Percentiles rank a stretch among this genome's conserved stretches.
phyloP scores from a whole-genome alignment of 805 yeast genomes.

The Peterozyma toletana region DNA sequence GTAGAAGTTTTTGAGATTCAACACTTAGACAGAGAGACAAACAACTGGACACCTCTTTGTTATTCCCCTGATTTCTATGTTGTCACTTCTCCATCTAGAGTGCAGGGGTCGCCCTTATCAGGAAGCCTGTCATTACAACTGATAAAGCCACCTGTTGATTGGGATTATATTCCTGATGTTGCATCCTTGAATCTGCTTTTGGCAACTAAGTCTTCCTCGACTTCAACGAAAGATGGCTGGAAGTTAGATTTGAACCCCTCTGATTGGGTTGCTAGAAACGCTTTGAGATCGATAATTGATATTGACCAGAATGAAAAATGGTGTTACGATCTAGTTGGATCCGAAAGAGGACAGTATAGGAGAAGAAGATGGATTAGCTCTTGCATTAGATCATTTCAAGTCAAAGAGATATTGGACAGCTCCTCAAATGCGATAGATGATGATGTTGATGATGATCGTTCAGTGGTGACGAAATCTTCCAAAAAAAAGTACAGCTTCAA shows the following conservation, averaged over 20 bases:
- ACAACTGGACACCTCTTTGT: constrained; percentile 60
- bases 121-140: constrained; percentile 24
- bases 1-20: constrained; percentile 70
- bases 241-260: constrained; percentile 54
- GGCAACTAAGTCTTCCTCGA: constrained; percentile 2
- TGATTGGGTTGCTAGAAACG: constrained; percentile 52
- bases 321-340: constrained; percentile 61
- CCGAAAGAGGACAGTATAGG: constrained; percentile 27
- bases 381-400: constrained; percentile 20
- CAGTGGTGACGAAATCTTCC: too few relatives aligned
- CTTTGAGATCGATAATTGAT: constrained; percentile 42
- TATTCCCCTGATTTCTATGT: constrained; percentile 49
- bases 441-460: not conserved
- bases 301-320: constrained; percentile 75
- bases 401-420: constrained; percentile 4
- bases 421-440: constrained; percentile 1
- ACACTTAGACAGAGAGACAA: constrained; percentile 34
- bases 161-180: constrained; percentile 35
- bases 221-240: constrained; percentile 38
- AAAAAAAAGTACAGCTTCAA: too few relatives aligned
- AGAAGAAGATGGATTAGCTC: constrained; percentile 63
- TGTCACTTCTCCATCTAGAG: constrained; percentile 33
- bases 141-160: constrained; percentile 51
- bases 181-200: not conserved
- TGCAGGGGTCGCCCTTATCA: constrained; percentile 18